Conservation (phyloP, 2,329 filamentous ascomycete species). For the Botryotinia narcissicola region DNA sequence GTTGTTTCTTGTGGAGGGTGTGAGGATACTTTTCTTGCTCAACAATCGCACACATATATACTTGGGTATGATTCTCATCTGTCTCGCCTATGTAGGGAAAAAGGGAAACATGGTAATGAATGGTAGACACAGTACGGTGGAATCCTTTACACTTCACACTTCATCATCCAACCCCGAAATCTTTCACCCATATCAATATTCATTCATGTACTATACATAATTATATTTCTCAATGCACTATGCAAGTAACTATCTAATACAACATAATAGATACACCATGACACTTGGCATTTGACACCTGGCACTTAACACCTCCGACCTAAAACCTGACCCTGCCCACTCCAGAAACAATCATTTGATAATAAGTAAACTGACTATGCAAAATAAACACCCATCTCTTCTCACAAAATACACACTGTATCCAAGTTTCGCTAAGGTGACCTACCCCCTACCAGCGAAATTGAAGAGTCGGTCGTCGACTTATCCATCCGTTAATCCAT, state of each 20-base stretch:
- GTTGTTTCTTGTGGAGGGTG: too few relatives aligned
- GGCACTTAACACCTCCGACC: not conserved
- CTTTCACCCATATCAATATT: not conserved
- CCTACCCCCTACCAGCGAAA: not conserved
- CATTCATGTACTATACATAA: not conserved
- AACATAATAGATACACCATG: not conserved
- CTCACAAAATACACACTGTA: not conserved
- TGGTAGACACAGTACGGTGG: not conserved
- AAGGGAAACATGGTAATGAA: not conserved
- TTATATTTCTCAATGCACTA: not conserved
- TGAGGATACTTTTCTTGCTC: not conserved
- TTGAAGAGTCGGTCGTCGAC: not conserved
- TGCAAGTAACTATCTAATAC: not conserved
- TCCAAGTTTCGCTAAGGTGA: not conserved
- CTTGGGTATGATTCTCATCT: not conserved
- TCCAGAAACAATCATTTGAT: not conserved
- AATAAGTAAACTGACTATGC: not conserved
- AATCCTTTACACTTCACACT: not conserved
- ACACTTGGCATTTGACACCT: too few relatives aligned
- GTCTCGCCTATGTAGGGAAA: not conserved
- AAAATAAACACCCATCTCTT: not conserved
- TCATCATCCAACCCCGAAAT: not conserved
- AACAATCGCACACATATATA: not conserved
- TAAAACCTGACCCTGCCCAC: not conserved
- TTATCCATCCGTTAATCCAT: not conserved